phyloP scores from a whole-genome alignment of 768 basidiomycete species.

The Suillus occidentalis region DNA sequence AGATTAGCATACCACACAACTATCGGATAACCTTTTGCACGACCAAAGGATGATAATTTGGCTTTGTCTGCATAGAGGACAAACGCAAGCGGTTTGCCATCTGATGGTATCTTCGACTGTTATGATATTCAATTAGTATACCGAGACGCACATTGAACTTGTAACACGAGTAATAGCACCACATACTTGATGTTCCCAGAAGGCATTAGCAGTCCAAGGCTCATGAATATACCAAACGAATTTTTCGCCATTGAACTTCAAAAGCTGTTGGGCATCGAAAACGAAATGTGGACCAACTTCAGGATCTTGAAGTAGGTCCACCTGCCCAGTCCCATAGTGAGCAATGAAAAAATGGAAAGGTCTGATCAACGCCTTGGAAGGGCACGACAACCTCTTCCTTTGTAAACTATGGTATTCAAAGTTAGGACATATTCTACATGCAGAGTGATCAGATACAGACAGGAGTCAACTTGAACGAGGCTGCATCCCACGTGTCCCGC shows the following conservation, averaged over 20 bases:
- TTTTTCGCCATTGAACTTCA: constrained; percentile 24
- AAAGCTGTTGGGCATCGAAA: constrained; percentile 34
- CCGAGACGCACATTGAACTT: not conserved
- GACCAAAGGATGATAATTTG: constrained; percentile 38
- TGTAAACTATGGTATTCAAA: constrained; percentile 11
- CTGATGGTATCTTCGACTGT: not conserved
- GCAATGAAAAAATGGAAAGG: constrained; percentile 21
- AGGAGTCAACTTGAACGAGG: constrained; percentile 8
- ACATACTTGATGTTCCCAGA: constrained; percentile 40
- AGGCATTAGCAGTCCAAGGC: constrained; percentile 37
- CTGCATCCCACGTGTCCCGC: too few relatives aligned
- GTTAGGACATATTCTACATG: not conserved
- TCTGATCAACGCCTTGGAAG: constrained; percentile 13
- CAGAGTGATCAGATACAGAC: constrained; percentile 7
- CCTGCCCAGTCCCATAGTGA: constrained; percentile 30
- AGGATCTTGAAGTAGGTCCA: constrained; percentile 30
- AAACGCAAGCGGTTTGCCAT: constrained; percentile 29
- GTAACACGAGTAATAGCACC: not conserved
- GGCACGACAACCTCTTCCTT: constrained; percentile 16
- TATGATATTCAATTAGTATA: too few relatives aligned
- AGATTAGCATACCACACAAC: constrained; percentile 34
- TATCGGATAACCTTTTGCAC: constrained; percentile 38
- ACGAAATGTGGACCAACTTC: constrained; percentile 22
- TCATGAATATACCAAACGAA: constrained; percentile 34
- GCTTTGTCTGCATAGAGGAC: constrained; percentile 43